Evolutionary conservation across 1,284 basidiomycete genomes (phyloP), one percentile per base, ranked within the genome.

Genomic region (Phellopilus nigrolimitatus): DNA sequence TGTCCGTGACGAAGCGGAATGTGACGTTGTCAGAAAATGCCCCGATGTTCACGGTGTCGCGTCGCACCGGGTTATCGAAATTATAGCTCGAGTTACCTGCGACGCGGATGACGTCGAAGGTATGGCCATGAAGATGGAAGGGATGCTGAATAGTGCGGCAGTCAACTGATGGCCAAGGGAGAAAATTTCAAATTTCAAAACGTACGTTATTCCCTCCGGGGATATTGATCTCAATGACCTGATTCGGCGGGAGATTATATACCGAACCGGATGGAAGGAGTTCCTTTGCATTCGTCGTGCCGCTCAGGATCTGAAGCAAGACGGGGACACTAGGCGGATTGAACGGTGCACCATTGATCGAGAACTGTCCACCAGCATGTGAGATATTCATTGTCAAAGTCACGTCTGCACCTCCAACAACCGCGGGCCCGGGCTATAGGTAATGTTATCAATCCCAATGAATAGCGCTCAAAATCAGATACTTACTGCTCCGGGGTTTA

Each of bases 271-370:
- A 49, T 1, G 76, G 76, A 25, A 78, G 66, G 17, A 80, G 63
- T 15, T 72, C 66, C 8, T 66, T 59, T 12, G 74, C 69, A 36
- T 66, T 65, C 41, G 61, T 61, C 8, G 71, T 65, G 3, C 77
- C 77, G 45, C 72, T 77, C 31, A 80, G 59, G 39, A 80, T 72
- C 53, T 80, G 78, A 24, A 80, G 67, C 24, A 79, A 66, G 1
- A 76, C 71, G 0, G 76, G 76, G 0, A 65, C 63, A n/a, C n/a
- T n/a, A n/a, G n/a, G n/a, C n/a, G n/a, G n/a, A n/a, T n/a, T n/a
- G n/a, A n/a, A n/a, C n/a, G n/a, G n/a, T n/a, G n/a, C n/a, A n/a
- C n/a, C n/a, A n/a, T n/a, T n/a, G n/a, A n/a, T n/a, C n/a, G n/a
- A n/a, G n/a, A n/a, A n/a, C n/a, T n/a, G n/a, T n/a, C n/a, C n/a